Evolutionary conservation across 75 land plant species (phyloP).

Genomic region (Azolla pinnata): DNA sequence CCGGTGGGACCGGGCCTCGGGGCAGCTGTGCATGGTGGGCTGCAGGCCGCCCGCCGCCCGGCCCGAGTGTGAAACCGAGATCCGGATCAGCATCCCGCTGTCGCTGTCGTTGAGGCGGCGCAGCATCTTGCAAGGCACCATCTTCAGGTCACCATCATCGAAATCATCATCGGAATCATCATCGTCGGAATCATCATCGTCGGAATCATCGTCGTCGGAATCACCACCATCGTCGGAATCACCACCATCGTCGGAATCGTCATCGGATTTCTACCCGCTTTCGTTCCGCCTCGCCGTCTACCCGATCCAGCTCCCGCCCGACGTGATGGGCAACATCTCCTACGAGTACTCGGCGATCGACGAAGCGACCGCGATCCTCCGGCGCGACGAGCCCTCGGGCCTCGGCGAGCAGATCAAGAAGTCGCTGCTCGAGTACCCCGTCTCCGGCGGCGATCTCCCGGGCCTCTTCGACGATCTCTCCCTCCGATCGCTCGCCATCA

Average conservation of each 20-base stretch:
- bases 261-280: slow-evolving; percentile 29
- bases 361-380: slow-evolving; percentile 27
- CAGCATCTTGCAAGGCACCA: slow-evolving; percentile 40
- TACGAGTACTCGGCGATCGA: slow-evolving; percentile 42
- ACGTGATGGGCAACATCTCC: slow-evolving; percentile 4
- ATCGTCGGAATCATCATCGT: background rate
- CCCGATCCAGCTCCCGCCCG: slow-evolving; percentile 18
- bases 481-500: slow-evolving; percentile 16
- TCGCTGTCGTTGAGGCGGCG: slow-evolving; percentile 49
- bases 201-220: no score
- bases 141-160: slow-evolving; percentile 31
- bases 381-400: slow-evolving; percentile 26
- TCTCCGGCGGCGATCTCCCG: slow-evolving; percentile 9
- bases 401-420: slow-evolving; percentile 33
- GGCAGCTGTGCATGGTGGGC: slow-evolving; percentile 72
- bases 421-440: slow-evolving; percentile 47
- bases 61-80: slow-evolving; percentile 27
- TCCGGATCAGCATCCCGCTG: slow-evolving; percentile 39
- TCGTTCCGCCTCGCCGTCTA: slow-evolving; percentile 25
- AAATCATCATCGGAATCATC: slow-evolving; percentile 12
- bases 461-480: slow-evolving; percentile 45
- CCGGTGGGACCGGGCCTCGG: slow-evolving; percentile 34
- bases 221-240: slow-evolving; percentile 19
- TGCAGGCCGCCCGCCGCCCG: slow-evolving; percentile 22
- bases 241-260: slow-evolving; percentile 16